Evolutionary conservation across 768 basidiomycete genomes (phyloP), one percentile per base, ranked within the genome.

Genomic region (Mycena capillaripes): DNA sequence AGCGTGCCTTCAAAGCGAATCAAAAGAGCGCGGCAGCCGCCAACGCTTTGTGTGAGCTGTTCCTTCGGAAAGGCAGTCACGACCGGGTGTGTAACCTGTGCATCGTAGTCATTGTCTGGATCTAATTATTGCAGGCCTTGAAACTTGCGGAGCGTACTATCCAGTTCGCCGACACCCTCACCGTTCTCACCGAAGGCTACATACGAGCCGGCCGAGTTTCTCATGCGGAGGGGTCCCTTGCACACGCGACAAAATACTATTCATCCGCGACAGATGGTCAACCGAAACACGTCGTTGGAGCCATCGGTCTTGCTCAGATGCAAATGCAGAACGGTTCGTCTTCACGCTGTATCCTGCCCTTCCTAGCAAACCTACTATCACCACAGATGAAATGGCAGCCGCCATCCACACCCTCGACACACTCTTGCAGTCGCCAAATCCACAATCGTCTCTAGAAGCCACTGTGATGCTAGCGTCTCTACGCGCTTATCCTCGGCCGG

Each of bases 141-240:
- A 99, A 99, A 85, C 85, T 99, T 23, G 97, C 96, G 27, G 98
- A 99, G 77, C 90, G 97, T 61, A 93, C 97, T 0, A 92, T 99
- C 46, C 97, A 98, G 79, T 98, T 95, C 77, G 94, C 97, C 0
- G 97, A 99, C 76, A 96, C 94, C 0, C 85, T 95, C 36, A 88
- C 94, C 0, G 85, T 97, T 19, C 86, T 97, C 32, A 93, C 95
- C 0, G 97, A 98, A 76, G 93, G 96, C 3, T 94, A 96, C 77
- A 82, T 97, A 19, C 88, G 93, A 36, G 92, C 97, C 17, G 97
- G 92, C 2, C 90, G 96, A 21, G 91, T 94, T 3, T 87, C 91
- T 17, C 96, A 97, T 75, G 90, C 90, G 2, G 89, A 93, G 76
- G 93, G 92, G 0, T 85, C 85, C 1, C 76, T 86, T n/a, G 77